Evolutionary conservation across 495 filamentous ascomycete species (phyloP).

Genomic region (Aspergillus leporis): DNA sequence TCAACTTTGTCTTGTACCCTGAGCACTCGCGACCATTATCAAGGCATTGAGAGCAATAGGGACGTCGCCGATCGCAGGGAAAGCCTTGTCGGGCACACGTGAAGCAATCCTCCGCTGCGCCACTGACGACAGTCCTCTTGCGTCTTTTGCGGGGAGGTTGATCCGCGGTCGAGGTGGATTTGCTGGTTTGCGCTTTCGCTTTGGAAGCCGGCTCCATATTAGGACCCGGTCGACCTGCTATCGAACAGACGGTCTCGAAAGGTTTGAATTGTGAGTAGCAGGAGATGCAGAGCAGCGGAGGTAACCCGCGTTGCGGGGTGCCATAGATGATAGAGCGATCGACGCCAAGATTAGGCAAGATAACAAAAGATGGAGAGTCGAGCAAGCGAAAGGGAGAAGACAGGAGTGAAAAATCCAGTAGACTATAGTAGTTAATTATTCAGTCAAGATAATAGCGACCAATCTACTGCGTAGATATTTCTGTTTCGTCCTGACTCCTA

Average conservation of each 20-base stretch:
- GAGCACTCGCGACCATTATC: constrained; percentile 91
- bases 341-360: constrained; percentile 12
- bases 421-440: not conserved
- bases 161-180: constrained; percentile 18
- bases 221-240: constrained; percentile 4
- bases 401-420: constrained; percentile 2
- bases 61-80: constrained; percentile 88
- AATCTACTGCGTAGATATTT: not conserved
- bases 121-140: constrained; percentile 82
- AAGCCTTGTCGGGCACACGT: constrained; percentile 79
- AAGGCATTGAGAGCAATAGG: constrained; percentile 94
- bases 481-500: not conserved
- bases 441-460: not conserved
- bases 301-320: constrained; percentile 22
- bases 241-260: constrained; percentile 8
- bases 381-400: not conserved
- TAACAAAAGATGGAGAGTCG: not conserved
- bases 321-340: constrained; percentile 21
- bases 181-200: constrained; percentile 31
- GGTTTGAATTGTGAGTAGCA: constrained; percentile 6
- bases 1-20: constrained; percentile 95
- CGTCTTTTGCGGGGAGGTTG: constrained; percentile 69
- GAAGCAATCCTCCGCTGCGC: constrained; percentile 94
- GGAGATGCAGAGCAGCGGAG: constrained; percentile 18
- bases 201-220: constrained; percentile 28